These are phyloP conservation scores for Agaricus bisporus DNA, from an alignment of 768 basidiomycete genomes.

Conservation along the genomic window DNA sequence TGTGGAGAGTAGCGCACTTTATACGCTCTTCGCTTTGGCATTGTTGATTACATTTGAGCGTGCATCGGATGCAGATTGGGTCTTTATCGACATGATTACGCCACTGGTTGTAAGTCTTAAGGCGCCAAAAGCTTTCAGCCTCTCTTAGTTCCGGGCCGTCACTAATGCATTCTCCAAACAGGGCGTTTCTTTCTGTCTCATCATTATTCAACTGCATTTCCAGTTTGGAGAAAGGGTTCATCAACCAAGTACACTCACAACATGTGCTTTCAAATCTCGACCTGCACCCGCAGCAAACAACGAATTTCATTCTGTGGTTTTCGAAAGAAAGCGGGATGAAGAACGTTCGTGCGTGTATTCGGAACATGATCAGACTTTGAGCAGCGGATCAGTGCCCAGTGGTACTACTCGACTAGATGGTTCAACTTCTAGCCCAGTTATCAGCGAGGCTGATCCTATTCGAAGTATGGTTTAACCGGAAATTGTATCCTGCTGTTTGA, in stretches of 20 bases:
- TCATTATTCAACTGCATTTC: conserved; percentile 1
- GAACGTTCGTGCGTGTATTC: too few relatives aligned
- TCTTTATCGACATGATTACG: conserved; percentile 5
- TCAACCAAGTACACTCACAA: background rate
- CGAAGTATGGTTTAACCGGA: too few relatives aligned
- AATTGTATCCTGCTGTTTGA: too few relatives aligned
- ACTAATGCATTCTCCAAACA: background rate
- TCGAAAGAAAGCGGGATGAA: too few relatives aligned
- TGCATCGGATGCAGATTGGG: conserved; percentile 8
- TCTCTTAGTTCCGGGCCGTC: background rate
- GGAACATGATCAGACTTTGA: too few relatives aligned
- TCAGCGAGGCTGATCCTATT: too few relatives aligned
- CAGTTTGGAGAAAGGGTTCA: background rate
- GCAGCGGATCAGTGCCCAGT: too few relatives aligned
- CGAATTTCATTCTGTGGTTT: too few relatives aligned
- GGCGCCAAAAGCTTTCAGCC: background rate
- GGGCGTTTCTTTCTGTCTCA: conserved; percentile 5
- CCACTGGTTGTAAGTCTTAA: conserved; percentile 1
- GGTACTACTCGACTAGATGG: too few relatives aligned
- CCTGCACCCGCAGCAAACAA: too few relatives aligned
- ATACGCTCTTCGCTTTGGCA: conserved; percentile 2
- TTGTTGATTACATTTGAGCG: conserved; percentile 1
- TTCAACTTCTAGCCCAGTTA: too few relatives aligned
- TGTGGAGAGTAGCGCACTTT: conserved; percentile 7
- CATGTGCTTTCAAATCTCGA: background rate